Evolutionary conservation across 2,329 filamentous ascomycete genomes (phyloP).

Genomic region (Dichotomopilus funicola): DNA sequence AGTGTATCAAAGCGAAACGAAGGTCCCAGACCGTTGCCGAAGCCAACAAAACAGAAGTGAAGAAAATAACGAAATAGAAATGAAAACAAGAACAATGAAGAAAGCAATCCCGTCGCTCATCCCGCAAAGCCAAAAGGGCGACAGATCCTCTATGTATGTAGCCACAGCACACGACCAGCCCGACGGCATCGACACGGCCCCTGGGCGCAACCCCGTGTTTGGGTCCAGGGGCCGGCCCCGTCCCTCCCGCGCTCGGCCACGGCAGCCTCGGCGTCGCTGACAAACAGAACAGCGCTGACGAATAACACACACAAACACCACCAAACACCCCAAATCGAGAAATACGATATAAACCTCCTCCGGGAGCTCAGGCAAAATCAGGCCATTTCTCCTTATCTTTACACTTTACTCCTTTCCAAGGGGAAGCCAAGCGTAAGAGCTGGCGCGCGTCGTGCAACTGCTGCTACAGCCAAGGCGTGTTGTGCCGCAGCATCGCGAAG

Average conservation of each 20-base stretch:
- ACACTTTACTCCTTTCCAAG: not conserved
- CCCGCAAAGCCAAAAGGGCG: not conserved
- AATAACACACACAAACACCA: too few species aligned
- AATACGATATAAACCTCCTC: too few species aligned
- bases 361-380: too few species aligned
- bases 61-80: too few species aligned
- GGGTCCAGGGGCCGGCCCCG: too few species aligned
- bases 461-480: constrained; percentile 8
- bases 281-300: too few species aligned
- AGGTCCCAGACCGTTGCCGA: constrained; percentile 19
- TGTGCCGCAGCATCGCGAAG: not conserved
- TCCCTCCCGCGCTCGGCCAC: too few species aligned
- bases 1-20: constrained; percentile 5
- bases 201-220: too few species aligned
- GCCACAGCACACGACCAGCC: too few species aligned
- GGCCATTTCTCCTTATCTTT: not conserved
- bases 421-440: constrained; percentile 7
- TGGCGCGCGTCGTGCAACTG: not conserved
- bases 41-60: not conserved
- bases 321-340: too few species aligned
- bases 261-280: too few species aligned
- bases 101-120: constrained; percentile 13
- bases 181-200: too few species aligned
- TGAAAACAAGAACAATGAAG: constrained; percentile 7
- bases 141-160: not conserved